Conservation (phyloP, 2,329 filamentous ascomycete genomes). For the Hypoxylon sp. region DNA sequence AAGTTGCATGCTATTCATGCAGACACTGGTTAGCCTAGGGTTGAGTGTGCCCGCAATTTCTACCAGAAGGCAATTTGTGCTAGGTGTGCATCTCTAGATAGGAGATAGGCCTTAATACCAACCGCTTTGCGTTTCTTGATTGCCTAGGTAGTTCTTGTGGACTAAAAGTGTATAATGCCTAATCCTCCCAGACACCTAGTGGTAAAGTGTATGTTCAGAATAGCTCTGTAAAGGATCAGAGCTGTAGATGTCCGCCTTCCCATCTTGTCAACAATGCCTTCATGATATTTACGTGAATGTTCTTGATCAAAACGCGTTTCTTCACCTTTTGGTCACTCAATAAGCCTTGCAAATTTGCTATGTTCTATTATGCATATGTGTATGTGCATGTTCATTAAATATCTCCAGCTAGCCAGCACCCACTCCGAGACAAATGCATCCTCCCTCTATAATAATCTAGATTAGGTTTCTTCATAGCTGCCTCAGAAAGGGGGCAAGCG, state of each 20-base stretch:
- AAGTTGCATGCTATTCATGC: background rate
- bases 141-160: background rate
- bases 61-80: constrained; percentile 1
- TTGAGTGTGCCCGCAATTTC: background rate
- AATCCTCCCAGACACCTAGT: background rate
- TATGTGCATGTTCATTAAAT: background rate
- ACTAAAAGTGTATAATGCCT: background rate
- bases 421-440: background rate
- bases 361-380: constrained; percentile 3
- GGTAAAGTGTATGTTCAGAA: background rate
- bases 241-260: no score
- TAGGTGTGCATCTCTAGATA: constrained; percentile 12
- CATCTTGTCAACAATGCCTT: no score
- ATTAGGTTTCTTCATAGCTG: background rate
- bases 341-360: background rate
- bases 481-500: background rate
- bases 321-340: background rate
- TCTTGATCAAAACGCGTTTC: background rate
- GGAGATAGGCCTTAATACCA: constrained; percentile 20
- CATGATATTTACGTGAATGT: no score
- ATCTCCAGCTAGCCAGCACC: background rate
- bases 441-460: constrained; percentile 8
- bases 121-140: constrained; percentile 15
- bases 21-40: background rate
- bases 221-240: no score